phyloP scores from a whole-genome alignment of 768 basidiomycete species.

The Boletus sensibilis region DNA sequence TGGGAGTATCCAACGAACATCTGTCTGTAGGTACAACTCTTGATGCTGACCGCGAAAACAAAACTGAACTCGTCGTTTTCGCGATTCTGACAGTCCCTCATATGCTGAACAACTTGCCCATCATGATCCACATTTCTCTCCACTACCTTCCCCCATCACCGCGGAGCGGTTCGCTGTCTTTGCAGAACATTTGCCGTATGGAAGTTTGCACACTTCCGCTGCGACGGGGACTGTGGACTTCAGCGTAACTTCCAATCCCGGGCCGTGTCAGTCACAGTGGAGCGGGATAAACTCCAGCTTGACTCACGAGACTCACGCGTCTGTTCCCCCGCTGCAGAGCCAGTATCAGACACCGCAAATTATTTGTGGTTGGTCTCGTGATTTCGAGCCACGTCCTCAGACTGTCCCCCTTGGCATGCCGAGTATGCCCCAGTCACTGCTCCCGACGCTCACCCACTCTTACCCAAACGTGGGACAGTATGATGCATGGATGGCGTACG shows the following conservation, averaged over 20 bases:
- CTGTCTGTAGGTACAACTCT: slow-evolving; percentile 1
- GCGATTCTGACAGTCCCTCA: background rate
- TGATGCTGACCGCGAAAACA: background rate
- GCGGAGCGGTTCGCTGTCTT: background rate
- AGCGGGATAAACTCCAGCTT: background rate
- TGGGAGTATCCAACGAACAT: background rate
- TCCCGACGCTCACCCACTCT: background rate
- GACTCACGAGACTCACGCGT: background rate
- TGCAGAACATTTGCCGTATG: background rate
- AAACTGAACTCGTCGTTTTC: slow-evolving; percentile 1
- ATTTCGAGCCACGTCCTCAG: background rate
- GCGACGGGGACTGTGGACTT: background rate
- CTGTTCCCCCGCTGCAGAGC: background rate
- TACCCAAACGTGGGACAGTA: background rate
- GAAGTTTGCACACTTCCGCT: background rate
- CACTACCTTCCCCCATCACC: background rate
- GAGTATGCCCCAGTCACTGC: background rate
- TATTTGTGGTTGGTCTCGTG: background rate
- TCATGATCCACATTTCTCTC: background rate
- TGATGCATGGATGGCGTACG: background rate
- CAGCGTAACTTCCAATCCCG: background rate
- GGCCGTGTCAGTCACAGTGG: background rate
- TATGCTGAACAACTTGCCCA: background rate
- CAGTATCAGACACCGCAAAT: background rate
- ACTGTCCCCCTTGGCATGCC: background rate